These are phyloP conservation scores for Fusarium albidum DNA, from an alignment of 2,329 filamentous ascomycete species.

Conservation along the genomic window DNA sequence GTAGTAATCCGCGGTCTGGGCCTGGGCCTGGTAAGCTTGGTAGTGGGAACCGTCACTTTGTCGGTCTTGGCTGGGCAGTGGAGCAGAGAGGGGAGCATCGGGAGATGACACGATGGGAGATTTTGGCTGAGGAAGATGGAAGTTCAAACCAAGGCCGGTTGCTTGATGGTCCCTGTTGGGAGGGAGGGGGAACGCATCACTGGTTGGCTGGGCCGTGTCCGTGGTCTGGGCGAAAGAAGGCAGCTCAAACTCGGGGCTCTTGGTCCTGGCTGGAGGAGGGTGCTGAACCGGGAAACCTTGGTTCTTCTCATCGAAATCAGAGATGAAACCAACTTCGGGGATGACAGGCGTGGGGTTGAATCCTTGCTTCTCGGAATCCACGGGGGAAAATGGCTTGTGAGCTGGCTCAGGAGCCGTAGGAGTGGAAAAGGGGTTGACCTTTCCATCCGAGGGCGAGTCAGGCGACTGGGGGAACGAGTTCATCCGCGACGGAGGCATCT, in stretches of 20 bases:
- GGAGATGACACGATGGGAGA: conserved; percentile 33
- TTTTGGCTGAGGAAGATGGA: conserved; percentile 45
- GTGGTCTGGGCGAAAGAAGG: conserved; percentile 27
- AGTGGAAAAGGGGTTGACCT: conserved; percentile 47
- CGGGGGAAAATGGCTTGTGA: conserved; percentile 34
- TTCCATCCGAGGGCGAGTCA: conserved; percentile 43
- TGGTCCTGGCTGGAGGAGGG: conserved; percentile 43
- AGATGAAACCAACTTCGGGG: conserved; percentile 50
- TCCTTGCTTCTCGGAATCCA: conserved; percentile 38
- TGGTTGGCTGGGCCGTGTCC: conserved; percentile 20
- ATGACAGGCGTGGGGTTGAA: conserved; percentile 46
- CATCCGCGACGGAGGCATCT: conserved; percentile 44
- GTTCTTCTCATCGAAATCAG: conserved; percentile 42
- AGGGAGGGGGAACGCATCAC: conserved; percentile 38
- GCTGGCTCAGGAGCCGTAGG: conserved; percentile 44
- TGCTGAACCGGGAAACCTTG: conserved; percentile 39
- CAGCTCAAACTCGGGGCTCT: conserved; percentile 40
- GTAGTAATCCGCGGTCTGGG: conserved; percentile 45
- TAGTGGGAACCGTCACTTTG: conserved; percentile 33
- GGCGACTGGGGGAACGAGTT: conserved; percentile 57
- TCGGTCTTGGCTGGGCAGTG: conserved; percentile 27
- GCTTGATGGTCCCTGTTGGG: conserved; percentile 39
- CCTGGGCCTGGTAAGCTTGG: conserved; percentile 38
- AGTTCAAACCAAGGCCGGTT: conserved; percentile 47
- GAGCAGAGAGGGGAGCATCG: conserved; percentile 31